Conservation (phyloP, 306 rosid genomes). For the Malus orientalis region DNA sequence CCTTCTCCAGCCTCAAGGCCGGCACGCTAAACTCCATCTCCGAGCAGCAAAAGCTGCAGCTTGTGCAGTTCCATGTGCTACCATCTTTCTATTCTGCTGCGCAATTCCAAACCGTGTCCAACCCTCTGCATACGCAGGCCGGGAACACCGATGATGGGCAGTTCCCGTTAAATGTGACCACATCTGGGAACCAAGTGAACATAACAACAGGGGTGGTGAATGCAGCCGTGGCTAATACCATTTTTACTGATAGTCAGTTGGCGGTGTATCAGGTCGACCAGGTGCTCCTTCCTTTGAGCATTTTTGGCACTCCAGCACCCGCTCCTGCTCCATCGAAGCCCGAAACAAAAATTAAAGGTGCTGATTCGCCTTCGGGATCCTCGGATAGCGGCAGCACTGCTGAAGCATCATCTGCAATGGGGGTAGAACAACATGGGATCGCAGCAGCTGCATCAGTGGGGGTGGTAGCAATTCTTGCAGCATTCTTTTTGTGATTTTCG, state of each 20-base stretch:
- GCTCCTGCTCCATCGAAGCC: slow-evolving; percentile 59
- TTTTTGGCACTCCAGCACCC: slow-evolving; percentile 64
- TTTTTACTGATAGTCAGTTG: slow-evolving; percentile 54
- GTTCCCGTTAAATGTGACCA: slow-evolving; percentile 75
- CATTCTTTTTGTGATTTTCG: not conserved
- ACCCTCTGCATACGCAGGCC: slow-evolving; percentile 86
- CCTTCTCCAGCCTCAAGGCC: slow-evolving; percentile 55
- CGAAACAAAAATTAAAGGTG: slow-evolving; percentile 39
- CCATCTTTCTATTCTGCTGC: slow-evolving; percentile 50
- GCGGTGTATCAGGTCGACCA: slow-evolving; percentile 78
- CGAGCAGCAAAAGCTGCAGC: slow-evolving; percentile 59
- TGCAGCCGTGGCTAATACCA: slow-evolving; percentile 55
- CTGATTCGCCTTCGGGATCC: slow-evolving; percentile 50
- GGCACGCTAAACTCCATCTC: slow-evolving; percentile 66
- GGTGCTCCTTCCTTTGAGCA: slow-evolving; percentile 69
- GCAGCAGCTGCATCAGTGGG: not conserved
- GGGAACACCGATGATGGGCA: slow-evolving; percentile 62
- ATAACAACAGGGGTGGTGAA: slow-evolving; percentile 71
- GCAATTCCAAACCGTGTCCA: slow-evolving; percentile 75
- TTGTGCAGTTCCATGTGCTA: slow-evolving; percentile 67
- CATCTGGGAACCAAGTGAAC: slow-evolving; percentile 79
- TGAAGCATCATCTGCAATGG: slow-evolving; percentile 30
- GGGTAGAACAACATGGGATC: not conserved
- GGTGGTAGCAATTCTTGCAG: slow-evolving; percentile 3
- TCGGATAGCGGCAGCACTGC: slow-evolving; percentile 13